phyloP scores from a whole-genome alignment of 2,329 filamentous ascomycete genomes.

The Sphaerulina populicola region DNA sequence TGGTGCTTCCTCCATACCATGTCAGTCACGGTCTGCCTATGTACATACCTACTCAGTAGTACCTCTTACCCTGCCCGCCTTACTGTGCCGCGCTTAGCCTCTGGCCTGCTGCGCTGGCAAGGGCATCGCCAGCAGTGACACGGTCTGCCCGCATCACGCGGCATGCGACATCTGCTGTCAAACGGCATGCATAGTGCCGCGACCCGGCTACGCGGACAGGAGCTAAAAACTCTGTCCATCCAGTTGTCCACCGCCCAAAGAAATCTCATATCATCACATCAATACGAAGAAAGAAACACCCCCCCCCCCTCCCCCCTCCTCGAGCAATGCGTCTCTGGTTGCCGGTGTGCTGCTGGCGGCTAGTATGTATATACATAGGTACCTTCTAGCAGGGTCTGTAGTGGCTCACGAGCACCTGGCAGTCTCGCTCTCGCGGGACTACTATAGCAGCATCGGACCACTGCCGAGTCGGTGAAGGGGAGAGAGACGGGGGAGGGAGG shows the following conservation, averaged over 20 bases:
- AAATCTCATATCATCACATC: not conserved
- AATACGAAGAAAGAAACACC: no score
- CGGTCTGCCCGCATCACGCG: not conserved
- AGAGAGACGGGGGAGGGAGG: no score
- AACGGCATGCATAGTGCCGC: not conserved
- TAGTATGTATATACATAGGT: no score
- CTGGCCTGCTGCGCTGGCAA: constrained; percentile 1
- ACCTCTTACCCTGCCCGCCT: not conserved
- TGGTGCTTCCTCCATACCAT: not conserved
- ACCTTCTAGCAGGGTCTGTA: no score
- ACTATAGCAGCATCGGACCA: not conserved
- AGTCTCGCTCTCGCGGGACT: not conserved
- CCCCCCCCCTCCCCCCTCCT: no score
- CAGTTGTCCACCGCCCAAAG: not conserved
- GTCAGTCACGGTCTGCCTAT: not conserved
- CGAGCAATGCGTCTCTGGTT: no score
- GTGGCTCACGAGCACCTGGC: not conserved
- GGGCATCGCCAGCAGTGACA: not conserved
- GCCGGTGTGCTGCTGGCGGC: no score
- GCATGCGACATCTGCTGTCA: not conserved
- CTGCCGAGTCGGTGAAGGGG: not conserved
- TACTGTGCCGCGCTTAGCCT: not conserved
- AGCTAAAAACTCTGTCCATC: no score
- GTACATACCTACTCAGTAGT: no score
- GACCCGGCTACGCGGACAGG: constrained; percentile 3